phyloP scores from a whole-genome alignment of 305 asterid species.

The Fraxinus albicans region DNA sequence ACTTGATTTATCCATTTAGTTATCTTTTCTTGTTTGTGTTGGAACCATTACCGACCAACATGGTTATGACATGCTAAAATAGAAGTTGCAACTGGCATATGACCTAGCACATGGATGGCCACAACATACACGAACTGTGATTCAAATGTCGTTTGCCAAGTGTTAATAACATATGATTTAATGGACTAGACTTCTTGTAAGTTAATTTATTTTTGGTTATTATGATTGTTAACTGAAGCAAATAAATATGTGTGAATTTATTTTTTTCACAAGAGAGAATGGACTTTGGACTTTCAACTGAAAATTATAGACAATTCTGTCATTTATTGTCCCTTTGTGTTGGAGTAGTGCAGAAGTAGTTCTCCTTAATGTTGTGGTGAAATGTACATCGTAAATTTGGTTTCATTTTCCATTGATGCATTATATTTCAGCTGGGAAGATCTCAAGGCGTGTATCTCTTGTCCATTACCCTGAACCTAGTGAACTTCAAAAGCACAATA shows the following conservation, averaged over 20 bases:
- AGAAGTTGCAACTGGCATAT: neutral
- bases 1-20: neutral
- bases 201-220: neutral
- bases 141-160: neutral
- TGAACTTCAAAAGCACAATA: slow-evolving; percentile 45
- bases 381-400: neutral
- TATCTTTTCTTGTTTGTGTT: neutral
- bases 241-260: neutral
- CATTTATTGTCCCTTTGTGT: neutral
- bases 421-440: slow-evolving; percentile 60
- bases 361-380: neutral
- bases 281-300: neutral
- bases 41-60: neutral
- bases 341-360: neutral
- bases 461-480: slow-evolving; percentile 68
- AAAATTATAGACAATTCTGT: neutral
- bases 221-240: neutral
- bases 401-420: slow-evolving; percentile 1
- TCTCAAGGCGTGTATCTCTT: slow-evolving; percentile 57
- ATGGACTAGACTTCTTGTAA: neutral
- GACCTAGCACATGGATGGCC: neutral
- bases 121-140: neutral
- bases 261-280: neutral
- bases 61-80: neutral
- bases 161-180: neutral